phyloP scores from a whole-genome alignment of 148 eudicot species.

The Heliamphora exappendiculata region DNA sequence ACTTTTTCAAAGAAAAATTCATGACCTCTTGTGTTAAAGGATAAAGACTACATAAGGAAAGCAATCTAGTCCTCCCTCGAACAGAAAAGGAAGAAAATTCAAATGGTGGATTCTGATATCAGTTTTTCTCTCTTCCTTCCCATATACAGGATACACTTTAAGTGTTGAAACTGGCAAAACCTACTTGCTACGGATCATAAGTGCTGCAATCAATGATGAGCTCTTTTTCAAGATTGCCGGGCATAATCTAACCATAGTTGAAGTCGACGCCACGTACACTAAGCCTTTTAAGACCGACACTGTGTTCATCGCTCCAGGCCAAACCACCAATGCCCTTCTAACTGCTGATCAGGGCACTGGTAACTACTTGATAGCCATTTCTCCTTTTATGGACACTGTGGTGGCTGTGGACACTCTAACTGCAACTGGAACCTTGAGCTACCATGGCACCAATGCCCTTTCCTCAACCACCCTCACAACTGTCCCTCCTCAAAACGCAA shows the following conservation, averaged over 20 bases:
- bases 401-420: constrained; percentile 51
- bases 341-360: constrained; percentile 33
- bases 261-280: constrained; percentile 63
- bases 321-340: constrained; percentile 65
- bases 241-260: constrained; percentile 59
- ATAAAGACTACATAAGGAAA: too few species aligned
- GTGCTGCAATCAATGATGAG: constrained; percentile 76
- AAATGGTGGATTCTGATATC: neutral
- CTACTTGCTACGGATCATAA: constrained; percentile 58
- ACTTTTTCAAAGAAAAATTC: too few species aligned
- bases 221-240: constrained; percentile 68
- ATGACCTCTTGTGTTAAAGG: neutral
- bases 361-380: constrained; percentile 52
- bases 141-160: constrained; percentile 36
- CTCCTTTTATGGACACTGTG: constrained; percentile 73
- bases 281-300: constrained; percentile 62
- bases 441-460: constrained; percentile 19
- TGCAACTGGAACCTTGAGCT: constrained; percentile 33
- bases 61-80: neutral
- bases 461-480: constrained; percentile 30
- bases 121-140: neutral
- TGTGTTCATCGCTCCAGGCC: constrained; percentile 67
- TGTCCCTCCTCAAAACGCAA: constrained; percentile 47
- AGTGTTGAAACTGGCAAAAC: constrained; percentile 49
- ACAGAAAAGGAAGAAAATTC: neutral